phyloP scores from a whole-genome alignment of 75 land plant genomes.

The Chamaecyparis obtusa region DNA sequence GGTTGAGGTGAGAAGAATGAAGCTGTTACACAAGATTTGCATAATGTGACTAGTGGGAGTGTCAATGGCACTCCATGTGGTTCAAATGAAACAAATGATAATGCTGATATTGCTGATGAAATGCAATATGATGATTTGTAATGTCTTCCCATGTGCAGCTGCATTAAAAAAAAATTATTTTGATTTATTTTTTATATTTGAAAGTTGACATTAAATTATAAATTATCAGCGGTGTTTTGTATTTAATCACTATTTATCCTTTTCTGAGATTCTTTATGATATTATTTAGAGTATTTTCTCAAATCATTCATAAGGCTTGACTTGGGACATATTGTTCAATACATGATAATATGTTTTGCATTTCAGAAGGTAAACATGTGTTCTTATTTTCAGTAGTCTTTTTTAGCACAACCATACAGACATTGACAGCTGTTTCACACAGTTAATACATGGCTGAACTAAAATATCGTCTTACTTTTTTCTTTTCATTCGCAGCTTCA shows the following conservation, averaged over 20 bases:
- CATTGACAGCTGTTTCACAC: background rate
- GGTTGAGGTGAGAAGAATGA: no score
- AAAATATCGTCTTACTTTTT: background rate
- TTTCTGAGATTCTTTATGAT: background rate
- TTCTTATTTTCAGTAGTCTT: background rate
- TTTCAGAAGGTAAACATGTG: background rate
- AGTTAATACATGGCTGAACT: background rate
- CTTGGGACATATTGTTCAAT: background rate
- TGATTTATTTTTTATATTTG: no score
- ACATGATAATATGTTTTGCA: background rate
- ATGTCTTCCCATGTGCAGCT: no score
- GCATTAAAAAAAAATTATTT: no score
- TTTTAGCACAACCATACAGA: background rate
- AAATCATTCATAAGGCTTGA: background rate
- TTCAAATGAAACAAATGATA: no score
- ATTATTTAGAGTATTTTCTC: background rate
- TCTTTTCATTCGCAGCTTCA: conserved; percentile 67
- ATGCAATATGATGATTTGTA: no score
- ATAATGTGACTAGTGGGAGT: no score
- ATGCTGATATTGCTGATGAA: no score
- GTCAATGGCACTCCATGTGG: no score
- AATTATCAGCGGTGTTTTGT: no score
- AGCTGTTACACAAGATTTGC: no score
- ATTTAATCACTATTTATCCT: background rate
- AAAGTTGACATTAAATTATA: no score